These are phyloP conservation scores for Phtheirospermum japonicum DNA, from an alignment of 257 asterid species.

Conservation along the genomic window DNA sequence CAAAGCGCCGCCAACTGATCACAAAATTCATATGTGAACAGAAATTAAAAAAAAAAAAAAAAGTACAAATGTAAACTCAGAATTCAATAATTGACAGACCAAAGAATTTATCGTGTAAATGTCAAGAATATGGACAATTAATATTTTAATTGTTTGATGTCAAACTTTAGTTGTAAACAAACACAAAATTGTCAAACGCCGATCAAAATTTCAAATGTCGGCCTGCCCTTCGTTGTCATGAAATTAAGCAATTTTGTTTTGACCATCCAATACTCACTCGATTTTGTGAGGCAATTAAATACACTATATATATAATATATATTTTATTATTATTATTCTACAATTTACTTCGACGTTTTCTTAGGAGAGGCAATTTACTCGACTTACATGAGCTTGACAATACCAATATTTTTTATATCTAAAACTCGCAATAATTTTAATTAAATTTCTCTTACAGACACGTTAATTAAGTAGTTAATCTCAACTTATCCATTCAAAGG, in stretches of 20 bases:
- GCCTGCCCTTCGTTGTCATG: constrained; percentile 30
- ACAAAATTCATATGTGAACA: no score
- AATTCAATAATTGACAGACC: background rate
- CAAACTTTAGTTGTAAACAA: constrained; percentile 9
- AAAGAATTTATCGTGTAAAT: background rate
- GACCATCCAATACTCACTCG: constrained; percentile 13
- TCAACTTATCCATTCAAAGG: background rate
- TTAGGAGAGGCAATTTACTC: no score
- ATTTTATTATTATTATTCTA: no score
- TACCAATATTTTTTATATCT: background rate
- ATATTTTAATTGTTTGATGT: constrained; percentile 9
- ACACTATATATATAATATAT: no score
- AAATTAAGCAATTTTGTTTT: constrained; percentile 15
- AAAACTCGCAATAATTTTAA: no score
- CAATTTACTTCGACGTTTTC: no score
- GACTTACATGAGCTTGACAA: no score
- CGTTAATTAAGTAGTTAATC: background rate
- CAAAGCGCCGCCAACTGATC: background rate
- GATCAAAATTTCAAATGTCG: constrained; percentile 28
- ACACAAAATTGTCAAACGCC: background rate
- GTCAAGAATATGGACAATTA: constrained; percentile 12
- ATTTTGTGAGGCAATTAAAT: no score
- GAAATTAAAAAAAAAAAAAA: no score
- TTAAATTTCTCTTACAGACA: background rate
- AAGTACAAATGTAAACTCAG: background rate